Evolutionary conservation across 257 asterid genomes (phyloP).

Genomic region (Coffea eugenioides): DNA sequence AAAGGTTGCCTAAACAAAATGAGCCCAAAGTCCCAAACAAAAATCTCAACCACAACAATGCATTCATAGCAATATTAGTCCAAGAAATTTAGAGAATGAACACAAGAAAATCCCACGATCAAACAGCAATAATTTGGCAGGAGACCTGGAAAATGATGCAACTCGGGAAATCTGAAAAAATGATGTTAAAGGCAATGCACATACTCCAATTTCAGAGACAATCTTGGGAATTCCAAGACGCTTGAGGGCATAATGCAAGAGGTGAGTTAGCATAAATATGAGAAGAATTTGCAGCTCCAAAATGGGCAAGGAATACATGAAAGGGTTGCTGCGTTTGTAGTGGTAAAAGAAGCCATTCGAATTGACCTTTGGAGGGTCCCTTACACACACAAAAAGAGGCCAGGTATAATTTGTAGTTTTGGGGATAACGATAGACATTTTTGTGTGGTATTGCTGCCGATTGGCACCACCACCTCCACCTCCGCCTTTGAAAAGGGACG

Average conservation of each 20-base stretch:
- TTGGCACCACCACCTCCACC: not conserved
- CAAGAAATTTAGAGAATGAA: no score
- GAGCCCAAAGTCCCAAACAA: not conserved
- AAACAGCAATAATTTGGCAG: not conserved
- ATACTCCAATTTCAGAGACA: constrained; percentile 23
- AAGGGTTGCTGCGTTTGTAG: not conserved
- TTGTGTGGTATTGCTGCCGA: not conserved
- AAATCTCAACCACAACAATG: not conserved
- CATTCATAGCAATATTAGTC: no score
- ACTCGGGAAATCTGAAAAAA: not conserved
- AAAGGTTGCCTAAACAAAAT: not conserved
- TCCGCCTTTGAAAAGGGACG: not conserved
- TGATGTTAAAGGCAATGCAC: not conserved
- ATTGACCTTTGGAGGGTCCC: not conserved
- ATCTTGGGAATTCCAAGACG: constrained; percentile 26
- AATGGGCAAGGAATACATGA: constrained; percentile 18
- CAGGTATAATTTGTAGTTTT: no score
- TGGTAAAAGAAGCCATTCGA: not conserved
- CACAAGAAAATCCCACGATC: no score
- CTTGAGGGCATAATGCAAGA: constrained; percentile 21
- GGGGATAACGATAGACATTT: not conserved
- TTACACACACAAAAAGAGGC: not conserved
- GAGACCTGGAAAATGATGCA: not conserved
- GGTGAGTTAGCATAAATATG: constrained; percentile 21
- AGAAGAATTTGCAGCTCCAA: constrained; percentile 22